phyloP scores from a whole-genome alignment of 257 asterid species.

The Handroanthus guayacan region DNA sequence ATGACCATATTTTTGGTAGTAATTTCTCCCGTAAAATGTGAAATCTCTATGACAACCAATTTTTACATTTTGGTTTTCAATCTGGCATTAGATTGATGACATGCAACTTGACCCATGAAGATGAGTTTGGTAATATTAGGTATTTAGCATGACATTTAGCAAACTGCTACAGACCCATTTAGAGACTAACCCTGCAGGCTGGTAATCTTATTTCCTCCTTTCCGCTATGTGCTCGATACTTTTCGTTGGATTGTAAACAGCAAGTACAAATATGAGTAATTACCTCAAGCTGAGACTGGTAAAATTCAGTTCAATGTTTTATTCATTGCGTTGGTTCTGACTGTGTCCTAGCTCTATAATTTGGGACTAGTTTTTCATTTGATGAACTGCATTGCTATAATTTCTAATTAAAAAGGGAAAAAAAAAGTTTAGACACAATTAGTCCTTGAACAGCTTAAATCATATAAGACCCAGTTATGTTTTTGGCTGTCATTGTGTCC shows the following conservation, averaged over 20 bases:
- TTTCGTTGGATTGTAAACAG: neutral
- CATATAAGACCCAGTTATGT: neutral
- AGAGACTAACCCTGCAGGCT: neutral
- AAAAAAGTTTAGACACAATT: no score
- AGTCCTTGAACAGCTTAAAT: neutral
- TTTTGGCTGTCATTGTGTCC: neutral
- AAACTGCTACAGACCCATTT: neutral
- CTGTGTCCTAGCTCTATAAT: no score
- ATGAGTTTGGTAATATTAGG: neutral
- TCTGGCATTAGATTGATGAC: neutral
- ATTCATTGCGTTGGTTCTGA: no score
- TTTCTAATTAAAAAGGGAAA: no score
- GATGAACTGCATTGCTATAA: no score
- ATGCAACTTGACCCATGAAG: neutral
- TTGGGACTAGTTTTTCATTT: no score
- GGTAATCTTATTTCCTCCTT: neutral
- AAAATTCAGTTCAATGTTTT: no score
- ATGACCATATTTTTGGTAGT: neutral
- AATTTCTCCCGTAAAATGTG: neutral
- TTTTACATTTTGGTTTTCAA: neutral
- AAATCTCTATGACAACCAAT: neutral
- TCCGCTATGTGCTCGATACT: neutral
- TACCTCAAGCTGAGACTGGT: no score
- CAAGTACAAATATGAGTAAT: no score
- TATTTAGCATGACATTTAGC: slow-evolving; percentile 1